These are phyloP conservation scores for Entomortierella parvispora DNA, from an alignment of 192 early-diverging fungal species.

Conservation along the genomic window DNA sequence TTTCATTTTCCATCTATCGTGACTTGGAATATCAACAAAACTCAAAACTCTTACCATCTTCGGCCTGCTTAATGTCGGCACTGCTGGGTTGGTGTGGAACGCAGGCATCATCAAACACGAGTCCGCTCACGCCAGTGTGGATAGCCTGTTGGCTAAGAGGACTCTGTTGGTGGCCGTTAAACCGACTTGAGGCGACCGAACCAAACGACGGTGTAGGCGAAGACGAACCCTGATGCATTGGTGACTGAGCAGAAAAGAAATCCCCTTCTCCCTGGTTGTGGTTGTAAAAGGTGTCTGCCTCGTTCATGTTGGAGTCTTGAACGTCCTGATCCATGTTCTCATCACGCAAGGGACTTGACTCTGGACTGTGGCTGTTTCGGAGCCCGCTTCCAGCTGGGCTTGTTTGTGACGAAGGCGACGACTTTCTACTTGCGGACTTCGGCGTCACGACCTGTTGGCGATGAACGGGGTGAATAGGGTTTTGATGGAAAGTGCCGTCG, in stretches of 20 bases:
- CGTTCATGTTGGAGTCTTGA: not conserved
- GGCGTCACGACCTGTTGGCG: too few relatives aligned
- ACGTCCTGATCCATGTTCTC: conserved; percentile 3
- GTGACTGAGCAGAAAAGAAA: not conserved
- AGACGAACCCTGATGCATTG: not conserved
- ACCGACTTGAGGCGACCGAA: not conserved
- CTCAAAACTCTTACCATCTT: conserved; percentile 28
- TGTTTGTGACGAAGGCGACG: conserved; percentile 21
- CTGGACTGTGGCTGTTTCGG: conserved; percentile 27
- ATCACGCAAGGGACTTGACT: conserved; percentile 15
- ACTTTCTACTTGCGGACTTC: conserved; percentile 5
- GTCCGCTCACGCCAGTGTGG: not conserved
- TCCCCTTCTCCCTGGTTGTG: not conserved
- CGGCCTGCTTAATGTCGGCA: conserved; percentile 22
- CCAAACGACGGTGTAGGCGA: conserved; percentile 17
- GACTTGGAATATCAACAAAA: not conserved
- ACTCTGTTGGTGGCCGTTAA: conserved; percentile 15
- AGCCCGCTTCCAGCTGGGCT: conserved; percentile 28
- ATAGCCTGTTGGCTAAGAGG: conserved; percentile 18
- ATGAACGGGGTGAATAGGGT: conserved; percentile 24
- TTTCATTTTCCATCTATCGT: not conserved
- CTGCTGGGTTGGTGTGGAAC: conserved; percentile 17
- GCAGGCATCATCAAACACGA: conserved; percentile 20
- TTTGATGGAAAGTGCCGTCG: conserved; percentile 29
- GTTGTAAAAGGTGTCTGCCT: not conserved